These are phyloP conservation scores for Xylariaceae sp. DNA, from an alignment of 2,329 filamentous ascomycete genomes.

Conservation along the genomic window DNA sequence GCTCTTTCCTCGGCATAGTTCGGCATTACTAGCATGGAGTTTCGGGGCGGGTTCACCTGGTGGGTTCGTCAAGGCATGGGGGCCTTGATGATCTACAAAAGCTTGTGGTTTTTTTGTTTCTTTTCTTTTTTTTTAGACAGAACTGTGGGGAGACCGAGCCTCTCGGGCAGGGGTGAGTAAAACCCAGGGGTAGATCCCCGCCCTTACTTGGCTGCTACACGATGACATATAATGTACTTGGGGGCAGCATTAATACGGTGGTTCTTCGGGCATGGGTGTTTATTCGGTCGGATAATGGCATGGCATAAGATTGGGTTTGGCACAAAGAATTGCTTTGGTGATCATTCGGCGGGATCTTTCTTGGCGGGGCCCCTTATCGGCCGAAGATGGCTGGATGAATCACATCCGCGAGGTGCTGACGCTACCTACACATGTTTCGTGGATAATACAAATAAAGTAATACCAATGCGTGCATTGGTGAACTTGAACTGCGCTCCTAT, in stretches of 20 bases:
- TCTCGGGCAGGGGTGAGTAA: background rate
- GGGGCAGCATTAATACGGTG: background rate
- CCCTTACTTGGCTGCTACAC: background rate
- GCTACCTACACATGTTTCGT: background rate
- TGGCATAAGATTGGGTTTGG: background rate
- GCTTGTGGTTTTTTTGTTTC: constrained; percentile 7
- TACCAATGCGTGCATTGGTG: background rate
- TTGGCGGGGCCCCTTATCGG: no score
- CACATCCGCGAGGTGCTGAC: background rate
- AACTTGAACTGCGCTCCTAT: no score
- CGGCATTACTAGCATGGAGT: constrained; percentile 22
- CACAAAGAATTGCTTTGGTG: no score
- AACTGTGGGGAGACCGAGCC: background rate
- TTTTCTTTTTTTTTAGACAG: background rate
- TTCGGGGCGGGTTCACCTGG: constrained; percentile 5
- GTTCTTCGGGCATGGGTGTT: background rate
- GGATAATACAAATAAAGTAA: background rate
- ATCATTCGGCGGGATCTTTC: no score
- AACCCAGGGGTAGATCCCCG: background rate
- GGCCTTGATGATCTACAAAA: constrained; percentile 8
- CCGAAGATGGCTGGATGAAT: background rate
- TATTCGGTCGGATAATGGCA: background rate
- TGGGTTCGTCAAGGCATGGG: constrained; percentile 3
- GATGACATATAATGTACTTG: background rate
- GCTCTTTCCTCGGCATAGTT: constrained; percentile 18